Conservation (phyloP, 352 stramenopile genomes). For the Phytophthora pluvialis region DNA sequence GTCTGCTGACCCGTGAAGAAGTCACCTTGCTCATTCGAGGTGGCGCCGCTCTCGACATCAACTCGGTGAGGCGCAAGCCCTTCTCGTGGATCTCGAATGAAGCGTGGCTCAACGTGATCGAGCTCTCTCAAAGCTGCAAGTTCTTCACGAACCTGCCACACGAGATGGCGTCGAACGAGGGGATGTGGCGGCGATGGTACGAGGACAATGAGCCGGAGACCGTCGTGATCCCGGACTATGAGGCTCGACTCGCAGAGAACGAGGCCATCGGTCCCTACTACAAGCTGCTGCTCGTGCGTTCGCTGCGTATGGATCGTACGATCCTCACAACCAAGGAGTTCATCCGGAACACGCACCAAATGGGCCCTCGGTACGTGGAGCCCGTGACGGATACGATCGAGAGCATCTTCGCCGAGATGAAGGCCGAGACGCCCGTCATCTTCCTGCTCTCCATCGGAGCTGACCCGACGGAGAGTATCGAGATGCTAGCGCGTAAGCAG, state of each 20-base stretch:
- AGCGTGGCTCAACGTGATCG: slow-evolving; percentile 97
- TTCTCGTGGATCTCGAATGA: slow-evolving; percentile 98
- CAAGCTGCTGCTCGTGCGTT: slow-evolving; percentile 96
- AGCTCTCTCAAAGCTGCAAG: slow-evolving; percentile 95
- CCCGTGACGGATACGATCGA: slow-evolving; percentile 99
- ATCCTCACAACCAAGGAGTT: slow-evolving; percentile 98
- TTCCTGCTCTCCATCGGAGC: slow-evolving; percentile 97
- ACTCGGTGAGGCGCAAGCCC: slow-evolving; percentile 95
- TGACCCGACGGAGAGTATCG: slow-evolving; percentile 98
- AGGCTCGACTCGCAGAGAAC: slow-evolving; percentile 93
- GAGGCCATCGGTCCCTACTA: slow-evolving; percentile 96
- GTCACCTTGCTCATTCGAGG: slow-evolving; percentile 96
- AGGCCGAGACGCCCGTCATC: slow-evolving; percentile 96
- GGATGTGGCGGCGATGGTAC: slow-evolving; percentile 97
- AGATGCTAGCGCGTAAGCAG: slow-evolving; percentile 96
- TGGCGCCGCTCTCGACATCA: slow-evolving; percentile 97
- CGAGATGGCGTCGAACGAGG: slow-evolving; percentile 97
- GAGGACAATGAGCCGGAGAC: slow-evolving; percentile 98
- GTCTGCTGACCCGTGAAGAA: slow-evolving; percentile 93
- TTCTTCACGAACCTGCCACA: slow-evolving; percentile 97
- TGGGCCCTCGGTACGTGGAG: slow-evolving; percentile 97
- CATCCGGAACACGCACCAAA: slow-evolving; percentile 96
- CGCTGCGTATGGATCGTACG: slow-evolving; percentile 97
- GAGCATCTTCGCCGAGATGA: slow-evolving; percentile 97
- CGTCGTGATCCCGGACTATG: slow-evolving; percentile 96